Base-by-base conservation (phyloP, 768 basidiomycete species). In the Termitomyces sp. region DNA sequence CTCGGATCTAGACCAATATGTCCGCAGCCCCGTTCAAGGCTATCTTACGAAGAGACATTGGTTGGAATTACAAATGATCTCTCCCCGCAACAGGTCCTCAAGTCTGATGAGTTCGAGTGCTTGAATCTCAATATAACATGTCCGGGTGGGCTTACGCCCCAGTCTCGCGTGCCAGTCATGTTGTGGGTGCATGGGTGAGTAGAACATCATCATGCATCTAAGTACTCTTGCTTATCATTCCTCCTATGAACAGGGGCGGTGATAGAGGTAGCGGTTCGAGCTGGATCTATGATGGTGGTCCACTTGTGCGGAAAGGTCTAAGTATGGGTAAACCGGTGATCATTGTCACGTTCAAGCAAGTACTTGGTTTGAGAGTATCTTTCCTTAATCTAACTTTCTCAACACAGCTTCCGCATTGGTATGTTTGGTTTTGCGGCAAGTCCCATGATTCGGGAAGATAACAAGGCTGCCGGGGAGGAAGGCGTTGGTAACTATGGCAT, bases 111-210 rank as follows among this genome's bases (percentile, higher is more conserved):
- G 69, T 89, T 91, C 37, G 86, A 89, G 53, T 92, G 90, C 70
- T 75, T 91, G 24, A 92, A 91, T 67, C 69, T 92, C 59, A 91
- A 89, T 70, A 88, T 92, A 53, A 89, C 88, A n/a, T 81, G 82
- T 56, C 90, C 90, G 10, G 83, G 79, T 26, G 82, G 81, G 18
- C 74, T 85, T 20, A 75, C 70, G 4, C 64, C 79, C 3, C 73
- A 74, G 46, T 85, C 87, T 40, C 78, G 75, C 43, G 60, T 87
- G 16, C 90, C 90, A 6, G 89, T 92, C 62, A 90, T 92, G 89
- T 69, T 91, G 45, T 92, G 89, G 90, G 76, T 92, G n/a, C 90
- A 92, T 72, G 90, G 90, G 89, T 91, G 64, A 44, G 84, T 75
- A 42, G 20, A 26, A 39, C 55, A 55, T 14, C 53, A 37, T 24